Evolutionary conservation across 441 rosid genomes (phyloP), one percentile per base, ranked within the genome.

Genomic region (Erodium trifolium): DNA sequence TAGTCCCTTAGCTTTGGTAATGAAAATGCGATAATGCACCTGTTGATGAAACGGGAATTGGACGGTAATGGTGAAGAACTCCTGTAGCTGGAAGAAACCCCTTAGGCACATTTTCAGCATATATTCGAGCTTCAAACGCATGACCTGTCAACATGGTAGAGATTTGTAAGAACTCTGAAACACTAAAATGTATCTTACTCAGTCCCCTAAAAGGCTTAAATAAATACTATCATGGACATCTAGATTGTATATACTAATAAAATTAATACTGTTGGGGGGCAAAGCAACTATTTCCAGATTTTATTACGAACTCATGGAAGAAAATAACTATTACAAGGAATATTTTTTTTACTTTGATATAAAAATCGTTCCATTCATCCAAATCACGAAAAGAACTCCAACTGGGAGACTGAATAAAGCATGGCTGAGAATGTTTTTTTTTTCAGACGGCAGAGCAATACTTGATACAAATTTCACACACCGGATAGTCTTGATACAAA

Each of bases 21-120:
- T 57, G 63, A 17, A 18, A 57, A 57, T 57, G 63, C 8, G 17
- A 23, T 57, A 17, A 57, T 35, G 69, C 73, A 91, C 97, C 93
- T 85, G 89, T 81, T 72, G 96, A 72, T 77, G 97, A 86, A 67
- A 78, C 81, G 67, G 88, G 78, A 64, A 80, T 83, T 27, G 92
- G 99, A 51, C 75, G 84, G 80, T 89, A 93, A 81, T 86, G 93
- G 83, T 85, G 89, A 68, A 93, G 96, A 78, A 87, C 84, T 67
- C 99, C 97, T 65, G 96, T 86, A 55, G 97, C 97, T 69, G 99
- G 97, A 78, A 93, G 99, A 82, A 91, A 93, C 70, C 97, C 96
- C 71, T 86, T 93, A 4, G 85, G 80, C 76, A 91, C 96, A 78
- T 93, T 93, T 88, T 93, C 99, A 68, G 99, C 99, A 67, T 93